Evolutionary conservation across 2,329 filamentous ascomycete genomes (phyloP), one percentile per base, ranked within the genome.

Genomic region (Delphinella strobiligena): DNA sequence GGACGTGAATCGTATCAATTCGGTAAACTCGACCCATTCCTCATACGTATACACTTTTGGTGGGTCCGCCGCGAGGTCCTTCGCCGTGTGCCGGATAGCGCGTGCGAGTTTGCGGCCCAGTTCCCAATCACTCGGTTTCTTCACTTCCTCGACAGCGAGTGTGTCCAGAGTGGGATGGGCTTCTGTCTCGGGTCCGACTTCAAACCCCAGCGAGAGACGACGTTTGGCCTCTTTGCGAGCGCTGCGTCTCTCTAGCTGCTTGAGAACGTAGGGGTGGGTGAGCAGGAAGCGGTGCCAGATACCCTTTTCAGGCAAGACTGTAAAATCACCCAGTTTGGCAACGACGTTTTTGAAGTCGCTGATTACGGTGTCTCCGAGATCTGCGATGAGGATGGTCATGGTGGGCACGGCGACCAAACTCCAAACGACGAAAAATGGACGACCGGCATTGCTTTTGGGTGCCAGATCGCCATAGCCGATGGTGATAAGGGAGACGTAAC

Each of bases 401-500:
- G 83, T 88, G 0, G 88, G 88, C 3, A 94, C 69, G 0, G 87
- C 86, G 18, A 94, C 71, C 1, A 95, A 59, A 11, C 80, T 84
- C 88, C 88, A 95, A 41, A 94, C 79, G n/a, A 95, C 83, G 51
- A 93, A 95, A 56, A 94, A 93, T 0, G 83, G 76, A 40, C 83
- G 79, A 1, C 83, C 85, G 0, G 78, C 72, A 47, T 87, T 88
- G 2, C 80, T 83, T n/a, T 77, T 66, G 0, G 86, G 86, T 1
- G 78, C 76, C 4, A 80, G 59, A 48, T 93, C 86, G 3, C 88
- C 88, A 50, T 93, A 94, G 1, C 88, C 88, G 29, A 94, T 83
- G 0, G 88, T 94, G 2, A 87, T 68, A 17, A 94, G 72, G 2
- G 79, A 80, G 24, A 86, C 77, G 57, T 91, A 95, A 49, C 79